Conservation (phyloP, 495 filamentous ascomycete species). For the Penicillium turbatum region DNA sequence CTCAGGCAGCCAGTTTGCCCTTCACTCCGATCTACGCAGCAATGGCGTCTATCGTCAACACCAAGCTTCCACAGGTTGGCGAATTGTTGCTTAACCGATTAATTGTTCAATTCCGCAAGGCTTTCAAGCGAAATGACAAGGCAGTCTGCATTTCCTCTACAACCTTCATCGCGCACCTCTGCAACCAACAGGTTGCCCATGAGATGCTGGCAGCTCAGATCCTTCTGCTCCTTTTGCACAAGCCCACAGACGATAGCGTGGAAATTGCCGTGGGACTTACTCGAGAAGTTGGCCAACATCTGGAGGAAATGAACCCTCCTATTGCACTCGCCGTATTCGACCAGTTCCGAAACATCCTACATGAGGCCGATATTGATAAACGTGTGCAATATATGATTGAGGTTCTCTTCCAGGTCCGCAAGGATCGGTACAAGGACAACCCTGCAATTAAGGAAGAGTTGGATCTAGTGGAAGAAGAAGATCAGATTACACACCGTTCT, state of each 20-base stretch:
- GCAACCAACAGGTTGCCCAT: constrained; percentile 92
- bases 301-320: constrained; percentile 86
- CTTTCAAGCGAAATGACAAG: constrained; percentile 95
- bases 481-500: constrained; percentile 87
- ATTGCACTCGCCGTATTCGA: constrained; percentile 90
- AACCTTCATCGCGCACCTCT: constrained; percentile 90
- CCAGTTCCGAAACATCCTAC: constrained; percentile 88
- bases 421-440: constrained; percentile 95
- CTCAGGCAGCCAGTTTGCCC: constrained; percentile 90
- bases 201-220: constrained; percentile 92
- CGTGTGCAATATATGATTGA: constrained; percentile 98
- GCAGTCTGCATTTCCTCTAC: constrained; percentile 85
- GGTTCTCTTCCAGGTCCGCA: constrained; percentile 92
- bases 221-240: constrained; percentile 78
- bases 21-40: constrained; percentile 94
- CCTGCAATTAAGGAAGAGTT: constrained; percentile 86
- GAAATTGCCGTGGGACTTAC: constrained; percentile 94
- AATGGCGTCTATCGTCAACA: constrained; percentile 95
- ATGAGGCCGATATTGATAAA: constrained; percentile 95
- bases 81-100: constrained; percentile 84
- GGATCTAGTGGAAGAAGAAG: constrained; percentile 93
- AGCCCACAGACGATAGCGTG: constrained; percentile 95
- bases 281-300: constrained; percentile 83
- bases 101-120: constrained; percentile 89
- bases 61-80: constrained; percentile 90